phyloP scores from a whole-genome alignment of 495 filamentous ascomycete species.

The Bacidia gigantensis region DNA sequence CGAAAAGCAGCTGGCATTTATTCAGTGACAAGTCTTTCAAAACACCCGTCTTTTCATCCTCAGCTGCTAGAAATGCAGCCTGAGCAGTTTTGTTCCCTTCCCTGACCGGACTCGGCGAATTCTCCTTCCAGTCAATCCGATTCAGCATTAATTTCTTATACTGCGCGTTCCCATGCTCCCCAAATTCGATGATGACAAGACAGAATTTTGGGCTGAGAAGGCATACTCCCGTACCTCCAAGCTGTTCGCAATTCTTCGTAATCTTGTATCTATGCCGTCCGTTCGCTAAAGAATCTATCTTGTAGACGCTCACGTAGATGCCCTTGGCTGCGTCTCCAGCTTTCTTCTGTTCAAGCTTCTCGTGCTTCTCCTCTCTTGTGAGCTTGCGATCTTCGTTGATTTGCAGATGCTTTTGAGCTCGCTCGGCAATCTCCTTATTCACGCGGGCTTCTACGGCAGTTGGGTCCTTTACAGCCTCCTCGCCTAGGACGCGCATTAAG shows the following conservation, averaged over 20 bases:
- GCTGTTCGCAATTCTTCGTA: conserved; percentile 77
- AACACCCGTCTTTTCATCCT: conserved; percentile 59
- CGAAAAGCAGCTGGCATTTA: conserved; percentile 68
- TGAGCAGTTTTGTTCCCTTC: conserved; percentile 47
- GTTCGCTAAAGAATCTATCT: conserved; percentile 73
- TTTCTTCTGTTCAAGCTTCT: conserved; percentile 73
- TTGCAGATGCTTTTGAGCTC: conserved; percentile 57
- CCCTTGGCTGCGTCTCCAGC: conserved; percentile 79
- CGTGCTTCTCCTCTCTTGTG: conserved; percentile 75
- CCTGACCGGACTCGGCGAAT: conserved; percentile 49
- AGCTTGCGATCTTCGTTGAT: conserved; percentile 80
- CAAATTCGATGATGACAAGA: conserved; percentile 84
- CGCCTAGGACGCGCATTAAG: conserved; percentile 92
- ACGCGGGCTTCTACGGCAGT: conserved; percentile 94
- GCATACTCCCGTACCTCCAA: conserved; percentile 71
- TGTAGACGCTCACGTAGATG: conserved; percentile 71
- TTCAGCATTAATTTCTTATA: conserved; percentile 88
- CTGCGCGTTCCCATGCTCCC: conserved; percentile 58
- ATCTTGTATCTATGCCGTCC: conserved; percentile 90
- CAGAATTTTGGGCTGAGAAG: conserved; percentile 80
- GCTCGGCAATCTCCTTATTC: conserved; percentile 77
- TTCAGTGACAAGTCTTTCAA: conserved; percentile 70
- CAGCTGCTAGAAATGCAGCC: conserved; percentile 58
- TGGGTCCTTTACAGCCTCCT: conserved; percentile 93
- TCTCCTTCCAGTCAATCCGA: conserved; percentile 90